A percentile compares a stretch with the other conserved stretches of the same genome.
Evolutionary conservation across 352 stramenopile genomes (phyloP).

Genomic region (Hyaloperonospora brassicae): DNA sequence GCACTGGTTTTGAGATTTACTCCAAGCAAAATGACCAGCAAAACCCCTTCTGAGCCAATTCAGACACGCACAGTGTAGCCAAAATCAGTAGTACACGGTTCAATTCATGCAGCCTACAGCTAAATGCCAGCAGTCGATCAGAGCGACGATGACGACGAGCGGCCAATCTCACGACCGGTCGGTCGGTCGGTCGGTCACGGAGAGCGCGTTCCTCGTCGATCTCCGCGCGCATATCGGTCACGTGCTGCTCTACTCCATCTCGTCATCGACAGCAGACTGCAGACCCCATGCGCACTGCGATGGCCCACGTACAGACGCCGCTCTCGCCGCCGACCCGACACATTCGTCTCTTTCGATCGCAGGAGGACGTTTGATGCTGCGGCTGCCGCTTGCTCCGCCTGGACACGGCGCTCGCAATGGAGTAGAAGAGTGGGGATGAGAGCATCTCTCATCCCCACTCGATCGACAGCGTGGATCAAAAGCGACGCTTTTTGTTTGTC

Average conservation of each 20-base stretch:
- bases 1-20: too few relatives aligned
- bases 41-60: too few relatives aligned
- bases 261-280: constrained; percentile 52
- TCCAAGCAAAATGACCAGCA: too few relatives aligned
- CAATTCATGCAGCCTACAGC: constrained; percentile 59
- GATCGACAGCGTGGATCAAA: too few relatives aligned
- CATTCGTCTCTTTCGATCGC: constrained; percentile 52
- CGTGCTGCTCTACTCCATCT: constrained; percentile 50
- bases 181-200: constrained; percentile 37
- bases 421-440: constrained; percentile 8
- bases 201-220: constrained; percentile 74
- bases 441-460: too few relatives aligned
- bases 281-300: constrained; percentile 57
- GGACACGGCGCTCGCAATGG: background rate
- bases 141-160: constrained; percentile 51
- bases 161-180: constrained; percentile 55
- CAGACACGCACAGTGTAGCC: constrained; percentile 36
- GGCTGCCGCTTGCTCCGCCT: background rate
- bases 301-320: constrained; percentile 40
- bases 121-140: constrained; percentile 45
- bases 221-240: constrained; percentile 73
- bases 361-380: constrained; percentile 12
- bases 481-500: too few relatives aligned
- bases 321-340: constrained; percentile 58
- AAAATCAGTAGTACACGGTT: constrained; percentile 58